These are phyloP conservation scores for Cyathus striatus DNA, from an alignment of 768 basidiomycete genomes.

Conservation along the genomic window DNA sequence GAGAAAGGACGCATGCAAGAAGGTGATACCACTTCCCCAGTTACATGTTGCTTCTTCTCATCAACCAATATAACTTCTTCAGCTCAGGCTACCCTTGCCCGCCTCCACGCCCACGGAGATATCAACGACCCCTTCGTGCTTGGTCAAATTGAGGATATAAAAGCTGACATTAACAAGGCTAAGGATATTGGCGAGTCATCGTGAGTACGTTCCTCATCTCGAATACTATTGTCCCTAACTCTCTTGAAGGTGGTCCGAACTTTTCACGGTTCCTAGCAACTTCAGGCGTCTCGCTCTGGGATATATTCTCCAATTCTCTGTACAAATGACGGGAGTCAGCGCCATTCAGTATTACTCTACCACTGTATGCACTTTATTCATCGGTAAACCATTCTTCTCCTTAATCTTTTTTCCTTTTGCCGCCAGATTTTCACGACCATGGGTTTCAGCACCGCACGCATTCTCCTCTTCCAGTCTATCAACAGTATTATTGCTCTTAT, in stretches of 20 bases:
- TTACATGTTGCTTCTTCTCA: neutral
- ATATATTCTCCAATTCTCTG: slow-evolving; percentile 46
- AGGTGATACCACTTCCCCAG: slow-evolving; percentile 13
- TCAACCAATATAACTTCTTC: neutral
- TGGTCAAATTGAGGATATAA: slow-evolving; percentile 40
- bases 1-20: slow-evolving; percentile 45
- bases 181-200: slow-evolving; percentile 34
- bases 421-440: slow-evolving; percentile 38
- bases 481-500: slow-evolving; percentile 50
- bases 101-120: slow-evolving; percentile 48
- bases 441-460: slow-evolving; percentile 37
- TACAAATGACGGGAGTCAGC: slow-evolving; percentile 51
- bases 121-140: slow-evolving; percentile 41
- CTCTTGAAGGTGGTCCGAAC: slow-evolving; percentile 30
- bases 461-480: slow-evolving; percentile 48
- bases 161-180: slow-evolving; percentile 27
- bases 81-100: slow-evolving; percentile 37
- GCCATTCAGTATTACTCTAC: slow-evolving; percentile 46
- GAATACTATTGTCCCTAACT: neutral
- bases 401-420: too few species aligned
- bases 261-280: slow-evolving; percentile 37
- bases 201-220: slow-evolving; percentile 11
- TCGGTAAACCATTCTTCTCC: neutral
- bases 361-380: slow-evolving; percentile 17
- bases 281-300: slow-evolving; percentile 42